Base-by-base conservation (phyloP, 345 rosid species). In the Eucalyptus sp. region DNA sequence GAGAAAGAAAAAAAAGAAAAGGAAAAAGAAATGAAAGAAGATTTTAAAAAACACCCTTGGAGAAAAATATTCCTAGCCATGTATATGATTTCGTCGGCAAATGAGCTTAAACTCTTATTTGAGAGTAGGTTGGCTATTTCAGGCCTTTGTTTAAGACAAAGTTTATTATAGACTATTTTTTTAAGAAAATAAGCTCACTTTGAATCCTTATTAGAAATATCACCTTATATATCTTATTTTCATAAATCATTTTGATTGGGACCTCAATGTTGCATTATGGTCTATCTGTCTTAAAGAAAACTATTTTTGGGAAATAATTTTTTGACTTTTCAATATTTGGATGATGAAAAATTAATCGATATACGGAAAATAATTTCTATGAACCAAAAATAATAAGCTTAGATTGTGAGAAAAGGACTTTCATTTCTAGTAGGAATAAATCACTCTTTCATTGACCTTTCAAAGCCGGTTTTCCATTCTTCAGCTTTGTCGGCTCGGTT, bases 241-340 rank as follows among this genome's bases (percentile, higher is more conserved):
- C 14, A 5, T 5, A 25, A 58, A 58, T 58, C n/a, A 58, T 58
- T 58, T 58, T 58, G 29, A 58, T 58, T 24, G 7, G 14, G n/a
- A 25, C 22, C 64, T 5, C 64, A 5, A 5, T 58, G 64, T 58
- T 10, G n/a, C 13, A 24, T 58, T 27, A 58, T 11, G 64, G n/a
- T 58, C 29, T 2, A 27, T 58, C 6, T 24, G 7, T 10, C 10
- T 18, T 0, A 20, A 52, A 52, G 10, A 52, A 18, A 52, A 52
- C 10, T 52, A 20, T 60, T 60, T 25, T 12, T 27, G 15, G 15
- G 2, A 62, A 29, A 62, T 6, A 12, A 0, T 29, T 58, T 58
- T 10, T 3, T 0, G 1, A 29, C 71, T 62, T 13, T 62, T 17
- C 0, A 5, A 62, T 62, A 15, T 62, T 3, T 29, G 8, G 5